phyloP scores from a whole-genome alignment of 306 rosid species.

The Cucumis cinereus region DNA sequence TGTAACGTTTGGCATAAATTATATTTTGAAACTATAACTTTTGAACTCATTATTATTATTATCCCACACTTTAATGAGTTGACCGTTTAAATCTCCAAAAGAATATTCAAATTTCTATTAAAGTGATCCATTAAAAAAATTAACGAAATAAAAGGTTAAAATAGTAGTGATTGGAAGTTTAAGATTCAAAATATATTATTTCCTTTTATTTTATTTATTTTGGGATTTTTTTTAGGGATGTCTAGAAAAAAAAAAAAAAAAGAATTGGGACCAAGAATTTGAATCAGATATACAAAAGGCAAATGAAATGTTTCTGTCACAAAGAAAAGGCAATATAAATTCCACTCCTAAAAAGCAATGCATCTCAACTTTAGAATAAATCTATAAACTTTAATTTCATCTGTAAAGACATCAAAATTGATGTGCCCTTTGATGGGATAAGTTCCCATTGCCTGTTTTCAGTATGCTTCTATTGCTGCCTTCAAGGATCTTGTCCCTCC shows the following conservation, averaged over 20 bases:
- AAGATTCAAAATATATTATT: background rate
- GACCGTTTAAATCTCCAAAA: background rate
- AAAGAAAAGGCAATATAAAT: background rate
- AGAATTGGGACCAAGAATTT: background rate
- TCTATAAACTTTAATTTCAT: background rate
- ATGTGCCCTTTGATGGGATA: background rate
- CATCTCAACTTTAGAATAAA: slow-evolving; percentile 1
- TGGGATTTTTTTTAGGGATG: background rate
- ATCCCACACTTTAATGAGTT: background rate
- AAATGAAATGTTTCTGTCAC: background rate
- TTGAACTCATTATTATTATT: too few species aligned
- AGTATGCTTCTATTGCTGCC: background rate
- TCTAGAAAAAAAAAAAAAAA: background rate
- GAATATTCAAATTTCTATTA: background rate
- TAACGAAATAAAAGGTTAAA: background rate
- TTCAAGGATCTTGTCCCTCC: background rate
- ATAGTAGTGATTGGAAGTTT: background rate
- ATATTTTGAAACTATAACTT: background rate
- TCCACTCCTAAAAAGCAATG: background rate
- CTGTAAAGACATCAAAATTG: background rate
- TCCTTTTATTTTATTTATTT: background rate
- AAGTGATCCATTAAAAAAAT: background rate
- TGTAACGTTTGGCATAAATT: background rate
- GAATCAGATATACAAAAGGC: slow-evolving; percentile 1
- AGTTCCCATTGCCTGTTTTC: background rate